Base-by-base conservation (phyloP, 169 alveolate species). In the Eimeria maxima region DNA sequence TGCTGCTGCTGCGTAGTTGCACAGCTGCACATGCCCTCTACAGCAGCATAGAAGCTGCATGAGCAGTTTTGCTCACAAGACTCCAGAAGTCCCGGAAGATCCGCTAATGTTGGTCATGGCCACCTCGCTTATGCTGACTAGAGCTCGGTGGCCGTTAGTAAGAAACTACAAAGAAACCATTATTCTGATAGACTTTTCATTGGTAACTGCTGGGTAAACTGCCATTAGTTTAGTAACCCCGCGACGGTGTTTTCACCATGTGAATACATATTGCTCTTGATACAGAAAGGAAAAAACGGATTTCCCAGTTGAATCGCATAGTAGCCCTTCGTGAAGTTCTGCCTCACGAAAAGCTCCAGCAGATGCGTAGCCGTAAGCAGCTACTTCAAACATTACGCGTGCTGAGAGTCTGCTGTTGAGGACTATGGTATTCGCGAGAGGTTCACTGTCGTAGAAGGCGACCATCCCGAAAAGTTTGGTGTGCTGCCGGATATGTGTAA, bases 361-460 rank as follows among this genome's bases (percentile, higher is more conserved):
- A 63, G 60, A 38, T 76, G 87, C 50, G 87, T 20, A 76, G 60
- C 67, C 71, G 22, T 47, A 47, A 5, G 18, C 50, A 47, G 90
- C 90, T 20, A 24, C 90, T 81, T 81, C 90, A 81, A 45, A 81
- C 90, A 81, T 47, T 42, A 42, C 3, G 24, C n/a, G 65, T 24
- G 90, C 47, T 81, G 73, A 53, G 50, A 47, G 47, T 53, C 90
- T 81, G 67, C 90, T 81, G 50, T n/a, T n/a, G 90, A 47, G 63
- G 90, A 71, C 73, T n/a, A 8, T 81, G 73, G 47, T 69, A 10
- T 18, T 69, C 44, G 78, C 44, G 78, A 69, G 44, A 69, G 44
- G 18, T 29, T 29, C 13, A 69, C 47, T 29, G 47, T 29, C 27
- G 47, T 29, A 69, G 24, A 69, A 69, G 78, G 78, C 78, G 47